Conservation (phyloP, 352 stramenopile genomes). For the Globisporangium iwayamae region DNA sequence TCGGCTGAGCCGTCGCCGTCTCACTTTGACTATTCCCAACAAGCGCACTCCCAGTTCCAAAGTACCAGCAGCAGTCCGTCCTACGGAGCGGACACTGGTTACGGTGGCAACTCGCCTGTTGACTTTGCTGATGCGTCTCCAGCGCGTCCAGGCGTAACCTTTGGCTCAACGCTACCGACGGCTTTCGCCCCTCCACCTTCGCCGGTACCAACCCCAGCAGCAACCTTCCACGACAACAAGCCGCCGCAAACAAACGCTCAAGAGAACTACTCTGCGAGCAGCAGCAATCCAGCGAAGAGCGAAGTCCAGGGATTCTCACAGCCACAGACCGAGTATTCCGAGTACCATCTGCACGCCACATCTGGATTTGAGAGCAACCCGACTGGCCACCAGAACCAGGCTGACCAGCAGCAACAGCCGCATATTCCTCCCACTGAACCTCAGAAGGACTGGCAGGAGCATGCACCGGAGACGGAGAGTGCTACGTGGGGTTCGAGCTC, state of each 20-base stretch:
- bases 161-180: background rate
- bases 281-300: conserved; percentile 7
- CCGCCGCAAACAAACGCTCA: background rate
- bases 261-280: conserved; percentile 6
- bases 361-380: conserved; percentile 6
- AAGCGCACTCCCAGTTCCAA: conserved; percentile 5
- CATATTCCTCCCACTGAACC: background rate
- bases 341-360: background rate
- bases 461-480: background rate
- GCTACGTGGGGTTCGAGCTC: background rate
- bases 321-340: background rate
- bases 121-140: background rate
- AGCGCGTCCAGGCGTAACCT: background rate
- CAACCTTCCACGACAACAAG: background rate
- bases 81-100: background rate
- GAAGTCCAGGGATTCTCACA: background rate
- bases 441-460: conserved; percentile 12
- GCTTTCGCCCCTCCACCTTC: background rate
- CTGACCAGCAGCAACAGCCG: conserved; percentile 1
- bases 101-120: background rate
- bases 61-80: background rate
- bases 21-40: conserved; percentile 1
- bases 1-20: conserved; percentile 2
- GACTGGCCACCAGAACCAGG: background rate
- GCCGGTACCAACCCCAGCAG: background rate